Evolutionary conservation across 164 flowering plant species (phyloP), one percentile per base, ranked within the genome.

Genomic region (Taxillus chinensis): DNA sequence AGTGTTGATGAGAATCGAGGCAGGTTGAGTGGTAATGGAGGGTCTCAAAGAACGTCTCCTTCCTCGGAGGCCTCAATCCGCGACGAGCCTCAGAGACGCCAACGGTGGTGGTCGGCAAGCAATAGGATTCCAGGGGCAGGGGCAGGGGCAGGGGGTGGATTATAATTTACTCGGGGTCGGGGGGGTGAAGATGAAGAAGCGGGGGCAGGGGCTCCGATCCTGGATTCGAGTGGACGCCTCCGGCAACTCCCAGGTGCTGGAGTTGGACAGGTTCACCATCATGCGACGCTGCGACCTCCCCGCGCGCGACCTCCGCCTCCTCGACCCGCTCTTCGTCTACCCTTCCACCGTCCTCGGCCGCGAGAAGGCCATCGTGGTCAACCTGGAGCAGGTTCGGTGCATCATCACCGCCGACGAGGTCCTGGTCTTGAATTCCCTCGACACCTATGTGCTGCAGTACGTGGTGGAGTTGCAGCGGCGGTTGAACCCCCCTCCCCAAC

Each of bases 211-310:
- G 11, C 71, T 82, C 45, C 69, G 86, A 11, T 83, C 96, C 60
- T 91, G 96, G 96, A 89, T 89, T 59, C 84, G 86, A 6, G 92
- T 92, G 41, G 98, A 91, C 65, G 11, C 82, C 3, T 70, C 78
- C n/a, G 98, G 96, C 12, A 74, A 79, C 40, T 82, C 92, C 17
- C 86, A 92, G 63, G 68, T 85, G 41, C 75, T 89, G 59, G 95
- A 89, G 72, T 81, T 84, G 51, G 98, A 89, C 71, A 92, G 87
- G 77, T 83, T 87, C 76, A 82, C 86, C 3, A 83, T 89, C 80
- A 92, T 92, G 98, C 82, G 87, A 3, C 84, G 92, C n/a, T 89
- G 95, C 60, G 93, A 89, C 72, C 87, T 91, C 39, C 96, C 93
- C 17, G 96, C 95, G 17, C 87, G 95, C 37, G 96, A 89, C 64